phyloP scores from a whole-genome alignment of 2,329 filamentous ascomycete genomes.

The Canariomyces notabilis region DNA sequence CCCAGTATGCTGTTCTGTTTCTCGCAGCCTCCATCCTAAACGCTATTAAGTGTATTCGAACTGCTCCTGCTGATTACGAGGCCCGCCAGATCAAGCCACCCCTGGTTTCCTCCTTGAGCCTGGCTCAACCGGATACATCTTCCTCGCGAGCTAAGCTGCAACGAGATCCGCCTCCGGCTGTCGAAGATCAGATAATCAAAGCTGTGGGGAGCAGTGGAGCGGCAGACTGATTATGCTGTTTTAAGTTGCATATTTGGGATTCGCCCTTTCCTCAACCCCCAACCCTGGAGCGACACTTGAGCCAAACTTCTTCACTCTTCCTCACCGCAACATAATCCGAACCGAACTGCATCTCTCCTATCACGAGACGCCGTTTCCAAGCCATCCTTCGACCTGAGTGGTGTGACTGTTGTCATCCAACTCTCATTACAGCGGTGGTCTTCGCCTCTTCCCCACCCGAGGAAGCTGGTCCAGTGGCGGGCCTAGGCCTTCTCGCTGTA shows the following conservation, averaged over 20 bases:
- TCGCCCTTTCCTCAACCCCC: background rate
- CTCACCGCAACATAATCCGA: conserved; percentile 1
- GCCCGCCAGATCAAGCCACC: background rate
- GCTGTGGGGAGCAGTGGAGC: conserved; percentile 10
- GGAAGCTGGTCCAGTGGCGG: conserved; percentile 12
- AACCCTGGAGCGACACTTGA: background rate
- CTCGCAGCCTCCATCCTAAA: background rate
- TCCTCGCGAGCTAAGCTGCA: background rate
- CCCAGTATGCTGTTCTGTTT: background rate
- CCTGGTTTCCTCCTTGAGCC: background rate
- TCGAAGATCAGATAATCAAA: conserved; percentile 18
- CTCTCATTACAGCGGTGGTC: background rate
- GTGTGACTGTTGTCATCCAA: conserved; percentile 2
- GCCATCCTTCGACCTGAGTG: conserved; percentile 1
- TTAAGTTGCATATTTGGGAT: too few relatives aligned
- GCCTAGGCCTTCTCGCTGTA: background rate
- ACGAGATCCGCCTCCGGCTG: conserved; percentile 4
- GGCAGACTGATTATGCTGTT: conserved; percentile 1
- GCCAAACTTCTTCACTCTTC: background rate
- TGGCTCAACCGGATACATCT: background rate
- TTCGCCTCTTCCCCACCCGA: conserved; percentile 3
- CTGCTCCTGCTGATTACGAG: background rate
- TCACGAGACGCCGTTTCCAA: conserved; percentile 2
- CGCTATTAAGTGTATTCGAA: background rate
- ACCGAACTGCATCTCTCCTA: background rate